Evolutionary conservation across 2,329 filamentous ascomycete species (phyloP).

Genomic region (Scytalidium sp.): DNA sequence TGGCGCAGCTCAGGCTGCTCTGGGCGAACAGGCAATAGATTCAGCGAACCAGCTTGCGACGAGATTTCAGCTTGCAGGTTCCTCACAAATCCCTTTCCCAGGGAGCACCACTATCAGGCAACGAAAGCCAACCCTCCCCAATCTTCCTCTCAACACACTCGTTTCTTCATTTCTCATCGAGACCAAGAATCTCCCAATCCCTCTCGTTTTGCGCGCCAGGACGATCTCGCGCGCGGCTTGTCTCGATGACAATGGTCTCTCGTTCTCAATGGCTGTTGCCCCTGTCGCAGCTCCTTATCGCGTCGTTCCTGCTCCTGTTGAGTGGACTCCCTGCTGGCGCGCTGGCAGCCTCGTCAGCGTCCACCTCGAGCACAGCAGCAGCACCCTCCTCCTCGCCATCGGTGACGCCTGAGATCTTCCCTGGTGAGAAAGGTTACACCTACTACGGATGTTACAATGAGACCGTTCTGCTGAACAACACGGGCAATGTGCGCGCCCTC

Average conservation of each 20-base stretch:
- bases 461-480: conserved; percentile 23
- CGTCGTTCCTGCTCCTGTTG: not conserved
- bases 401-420: conserved; percentile 13
- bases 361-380: conserved; percentile 3
- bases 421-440: conserved; percentile 10
- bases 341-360: not conserved
- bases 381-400: conserved; percentile 4
- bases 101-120: no score
- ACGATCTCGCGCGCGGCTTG: no score
- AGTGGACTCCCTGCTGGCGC: not conserved
- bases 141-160: no score
- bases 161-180: no score
- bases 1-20: no score
- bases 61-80: no score
- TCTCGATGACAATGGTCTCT: not conserved
- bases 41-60: no score
- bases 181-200: no score
- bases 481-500: conserved; percentile 17
- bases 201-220: no score
- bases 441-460: conserved; percentile 39
- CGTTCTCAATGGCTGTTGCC: not conserved
- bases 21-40: no score
- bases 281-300: conserved; percentile 2
- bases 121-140: no score
- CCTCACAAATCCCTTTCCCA: no score